Conservation (phyloP, 805 yeast genomes). For the Wickerhamiella shivajii region DNA sequence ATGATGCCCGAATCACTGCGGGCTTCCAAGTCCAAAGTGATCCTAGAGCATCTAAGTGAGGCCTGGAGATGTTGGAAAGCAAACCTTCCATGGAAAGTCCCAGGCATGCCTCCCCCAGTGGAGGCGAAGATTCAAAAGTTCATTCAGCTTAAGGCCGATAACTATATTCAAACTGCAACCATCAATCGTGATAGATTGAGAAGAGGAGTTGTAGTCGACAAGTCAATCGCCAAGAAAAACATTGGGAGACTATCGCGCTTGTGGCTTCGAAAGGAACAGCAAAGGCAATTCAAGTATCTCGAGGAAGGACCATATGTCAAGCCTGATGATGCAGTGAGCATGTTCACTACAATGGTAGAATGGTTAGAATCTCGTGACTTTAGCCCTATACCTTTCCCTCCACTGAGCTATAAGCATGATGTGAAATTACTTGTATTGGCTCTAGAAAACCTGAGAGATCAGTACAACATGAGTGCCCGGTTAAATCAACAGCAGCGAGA, state of each 20-base stretch:
- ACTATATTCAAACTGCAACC: conserved; percentile 91
- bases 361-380: conserved; percentile 82
- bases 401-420: conserved; percentile 80
- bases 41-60: conserved; percentile 86
- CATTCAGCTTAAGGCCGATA: conserved; percentile 89
- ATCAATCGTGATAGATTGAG: conserved; percentile 78
- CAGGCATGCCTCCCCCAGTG: conserved; percentile 86
- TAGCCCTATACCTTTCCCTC: conserved; percentile 87
- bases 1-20: conserved; percentile 94
- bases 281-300: conserved; percentile 63
- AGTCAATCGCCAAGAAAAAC: conserved; percentile 86
- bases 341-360: conserved; percentile 74
- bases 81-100: conserved; percentile 94
- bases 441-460: conserved; percentile 71
- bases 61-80: conserved; percentile 99
- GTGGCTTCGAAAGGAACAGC: conserved; percentile 89
- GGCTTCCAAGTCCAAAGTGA: conserved; percentile 72
- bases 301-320: conserved; percentile 77
- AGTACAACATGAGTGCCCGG: conserved; percentile 59
- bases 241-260: conserved; percentile 80
- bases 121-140: conserved; percentile 77
- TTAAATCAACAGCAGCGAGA: conserved; percentile 80
- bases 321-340: conserved; percentile 76
- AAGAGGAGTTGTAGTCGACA: conserved; percentile 85
- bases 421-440: conserved; percentile 83